These are phyloP conservation scores for Penstemon newberryi DNA, from an alignment of 257 asterid species.

Conservation along the genomic window DNA sequence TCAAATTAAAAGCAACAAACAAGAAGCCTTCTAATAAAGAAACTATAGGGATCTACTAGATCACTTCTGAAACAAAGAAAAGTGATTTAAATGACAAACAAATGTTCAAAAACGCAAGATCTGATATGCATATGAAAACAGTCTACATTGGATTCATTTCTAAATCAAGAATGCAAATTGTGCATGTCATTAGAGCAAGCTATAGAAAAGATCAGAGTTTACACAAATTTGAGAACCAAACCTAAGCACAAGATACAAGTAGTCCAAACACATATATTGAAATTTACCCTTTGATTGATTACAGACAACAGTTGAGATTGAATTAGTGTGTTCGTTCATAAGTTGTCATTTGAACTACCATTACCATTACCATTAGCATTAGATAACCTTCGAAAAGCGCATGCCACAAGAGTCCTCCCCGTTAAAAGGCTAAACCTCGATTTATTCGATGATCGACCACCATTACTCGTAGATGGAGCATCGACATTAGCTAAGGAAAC, in stretches of 20 bases:
- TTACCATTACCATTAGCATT: slow-evolving; percentile 47
- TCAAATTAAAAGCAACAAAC: background rate
- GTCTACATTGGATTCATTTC: too few species aligned
- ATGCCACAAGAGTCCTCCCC: slow-evolving; percentile 60
- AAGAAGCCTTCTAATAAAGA: background rate
- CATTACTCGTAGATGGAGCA: slow-evolving; percentile 41
- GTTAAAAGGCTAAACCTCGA: slow-evolving; percentile 52
- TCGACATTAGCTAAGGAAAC: slow-evolving; percentile 15
- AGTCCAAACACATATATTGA: slow-evolving; percentile 11
- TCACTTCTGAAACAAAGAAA: too few species aligned
- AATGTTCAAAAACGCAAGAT: background rate
- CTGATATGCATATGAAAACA: background rate
- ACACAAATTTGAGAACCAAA: slow-evolving; percentile 12
- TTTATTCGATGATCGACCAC: slow-evolving; percentile 41
- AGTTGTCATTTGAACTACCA: slow-evolving; percentile 40
- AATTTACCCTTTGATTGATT: background rate
- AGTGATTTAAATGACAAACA: background rate
- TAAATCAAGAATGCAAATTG: background rate
- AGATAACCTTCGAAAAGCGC: slow-evolving; percentile 63
- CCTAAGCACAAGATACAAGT: slow-evolving; percentile 10
- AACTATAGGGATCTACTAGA: too few species aligned
- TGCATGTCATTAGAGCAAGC: background rate
- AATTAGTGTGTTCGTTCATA: slow-evolving; percentile 25
- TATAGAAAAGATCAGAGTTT: background rate
- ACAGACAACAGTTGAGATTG: background rate